Percentiles rank a stretch among this genome's conserved stretches.
phyloP scores from a whole-genome alignment of 2,329 filamentous ascomycete genomes.

The Penicillium decumbens region DNA sequence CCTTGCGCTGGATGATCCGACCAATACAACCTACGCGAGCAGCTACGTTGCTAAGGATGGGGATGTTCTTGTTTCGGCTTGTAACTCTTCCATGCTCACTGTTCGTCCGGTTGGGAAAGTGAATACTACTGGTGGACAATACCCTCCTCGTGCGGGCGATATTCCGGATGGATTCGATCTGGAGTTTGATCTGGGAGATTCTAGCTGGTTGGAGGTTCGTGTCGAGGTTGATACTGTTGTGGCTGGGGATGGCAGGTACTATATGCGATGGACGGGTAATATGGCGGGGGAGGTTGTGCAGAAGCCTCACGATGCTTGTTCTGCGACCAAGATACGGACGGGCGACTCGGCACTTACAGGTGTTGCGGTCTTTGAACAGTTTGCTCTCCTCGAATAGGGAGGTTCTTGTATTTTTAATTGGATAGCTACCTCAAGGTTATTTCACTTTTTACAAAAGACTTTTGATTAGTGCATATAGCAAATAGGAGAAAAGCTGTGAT shows the following conservation, averaged over 20 bases:
- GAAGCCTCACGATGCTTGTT: background rate
- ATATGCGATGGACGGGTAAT: conserved; percentile 24
- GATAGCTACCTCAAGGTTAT: background rate
- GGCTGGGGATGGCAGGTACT: conserved; percentile 15
- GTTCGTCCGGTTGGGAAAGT: conserved; percentile 11
- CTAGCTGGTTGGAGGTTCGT: conserved; percentile 8
- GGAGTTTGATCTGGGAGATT: conserved; percentile 14
- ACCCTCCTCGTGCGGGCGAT: conserved; percentile 19
- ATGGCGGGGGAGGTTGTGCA: conserved; percentile 11
- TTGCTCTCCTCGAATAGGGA: conserved; percentile 13
- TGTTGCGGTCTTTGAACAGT: conserved; percentile 26
- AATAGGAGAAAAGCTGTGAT: background rate
- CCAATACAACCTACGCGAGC: conserved; percentile 25
- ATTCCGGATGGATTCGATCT: conserved; percentile 14
- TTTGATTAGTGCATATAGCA: background rate
- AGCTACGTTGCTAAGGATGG: conserved; percentile 33
- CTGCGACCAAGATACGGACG: background rate
- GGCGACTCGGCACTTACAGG: conserved; percentile 7
- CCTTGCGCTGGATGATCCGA: conserved; percentile 18
- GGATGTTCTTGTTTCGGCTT: conserved; percentile 25
- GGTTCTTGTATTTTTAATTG: background rate
- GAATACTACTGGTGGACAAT: conserved; percentile 10
- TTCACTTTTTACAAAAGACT: background rate
- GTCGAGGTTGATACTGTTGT: conserved; percentile 9
- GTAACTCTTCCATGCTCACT: conserved; percentile 13